Evolutionary conservation across 2,329 filamentous ascomycete species (phyloP), one percentile per base, ranked within the genome.

Genomic region (Ascochyta koolunga): DNA sequence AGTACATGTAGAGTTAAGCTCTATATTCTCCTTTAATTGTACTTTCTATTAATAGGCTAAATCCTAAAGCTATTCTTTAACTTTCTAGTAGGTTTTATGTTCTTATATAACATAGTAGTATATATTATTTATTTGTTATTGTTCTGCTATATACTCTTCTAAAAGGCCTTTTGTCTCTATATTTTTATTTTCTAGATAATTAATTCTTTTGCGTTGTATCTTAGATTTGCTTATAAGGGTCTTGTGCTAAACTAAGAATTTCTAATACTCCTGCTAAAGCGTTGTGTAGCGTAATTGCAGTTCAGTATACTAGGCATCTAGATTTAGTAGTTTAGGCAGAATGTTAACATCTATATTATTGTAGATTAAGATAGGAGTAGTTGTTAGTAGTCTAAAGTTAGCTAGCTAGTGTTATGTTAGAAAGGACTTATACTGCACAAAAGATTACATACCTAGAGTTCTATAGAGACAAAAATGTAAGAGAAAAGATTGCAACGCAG

Each of bases 131-230:
- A 55, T 35, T 42, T 50, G 2, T 43, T 48, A 18, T 9, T 42
- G 18, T 55, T 47, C 41, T 11, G 35, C n/a, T 41, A 5, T 46
- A 3, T 42, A 24, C 29, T 46, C 33, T 38, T 55, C 31, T 25
- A 55, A 50, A 37, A 50, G 52, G 52, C 27, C 18, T 32, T 55
- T 40, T 1, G 50, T 46, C 21, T 52, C 49, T 41, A 42, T 25
- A 43, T 56, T 56, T 37, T 43, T n/a, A 51, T 27, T 47, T n/a
- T 51, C 41, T 43, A 56, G 24, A 32, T 55, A 56, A n/a, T n/a
- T n/a, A n/a, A n/a, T n/a, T n/a, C n/a, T n/a, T n/a, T n/a, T n/a
- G n/a, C n/a, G n/a, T n/a, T n/a, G n/a, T n/a, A n/a, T n/a, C n/a
- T n/a, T n/a, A n/a, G n/a, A n/a, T n/a, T n/a, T n/a, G n/a, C n/a